Base-by-base conservation (phyloP, 345 rosid genomes). In the Salix exigua region DNA sequence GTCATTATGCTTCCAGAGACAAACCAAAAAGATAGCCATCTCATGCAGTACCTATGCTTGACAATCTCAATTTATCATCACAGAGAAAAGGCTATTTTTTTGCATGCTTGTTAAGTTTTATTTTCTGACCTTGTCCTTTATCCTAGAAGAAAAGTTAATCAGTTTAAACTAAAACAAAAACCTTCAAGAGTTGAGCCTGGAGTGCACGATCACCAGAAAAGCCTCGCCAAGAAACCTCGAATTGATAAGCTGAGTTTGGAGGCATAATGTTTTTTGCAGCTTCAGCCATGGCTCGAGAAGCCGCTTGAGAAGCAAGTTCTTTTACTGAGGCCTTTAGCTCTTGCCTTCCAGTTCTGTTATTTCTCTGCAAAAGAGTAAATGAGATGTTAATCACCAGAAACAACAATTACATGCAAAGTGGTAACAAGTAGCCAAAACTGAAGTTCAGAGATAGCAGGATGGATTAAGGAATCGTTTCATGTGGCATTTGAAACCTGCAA, bases 291-390 rank as follows among this genome's bases (percentile, higher is more conserved):
- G 96, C 94, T 77, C 85, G 88, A 75, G 90, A 88, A 40, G 98
- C 91, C 79, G 97, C 99, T 67, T 81, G 91, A 78, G 90, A 79
- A 66, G 99, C 99, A 80, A 93, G 94, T 79, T 91, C 98, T 78
- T 88, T 89, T 25, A 96, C 91, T 8, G 92, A 89, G 73, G 87
- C 73, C 74, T 87, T 86, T 73, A 90, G 83, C 60, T 87, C 88
- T 33, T 73, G 81, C 83, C 78, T 88, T 81, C 58, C 80, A 46
- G 74, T 48, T 78, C 66, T 81, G 35, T 28, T 75, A 81, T 76
- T 82, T 84, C 79, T 84, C 97, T 91, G 74, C 25, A 44, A 72
- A 72, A 73, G 40, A 55, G 25, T 1, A 71, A 40, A 37, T 50
- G 26, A 31, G 40, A 35, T 23, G 13, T 55, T 23, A n/a, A 55